Conservation (phyloP, 495 filamentous ascomycete species). For the Aspergillus kassunensis region DNA sequence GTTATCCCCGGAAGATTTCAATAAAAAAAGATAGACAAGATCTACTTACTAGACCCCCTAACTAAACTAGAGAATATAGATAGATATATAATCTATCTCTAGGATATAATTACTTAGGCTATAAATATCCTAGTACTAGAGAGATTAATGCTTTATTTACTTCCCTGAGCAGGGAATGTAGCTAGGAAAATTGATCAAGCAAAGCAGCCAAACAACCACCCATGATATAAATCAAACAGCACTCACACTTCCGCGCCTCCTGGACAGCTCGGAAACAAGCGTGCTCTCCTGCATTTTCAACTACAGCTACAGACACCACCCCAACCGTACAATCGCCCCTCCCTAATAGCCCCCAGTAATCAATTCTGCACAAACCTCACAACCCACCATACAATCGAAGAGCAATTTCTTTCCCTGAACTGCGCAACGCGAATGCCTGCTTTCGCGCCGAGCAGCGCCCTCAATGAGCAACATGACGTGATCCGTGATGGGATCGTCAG, state of each 20-base stretch:
- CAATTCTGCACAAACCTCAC: conserved; percentile 65
- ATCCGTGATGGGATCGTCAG: conserved; percentile 78
- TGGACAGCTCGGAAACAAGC: conserved; percentile 62
- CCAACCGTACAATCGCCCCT: too few species aligned
- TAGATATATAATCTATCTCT: too few species aligned
- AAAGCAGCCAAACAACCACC: too few species aligned
- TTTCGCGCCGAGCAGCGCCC: conserved; percentile 51
- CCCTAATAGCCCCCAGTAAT: conserved; percentile 58
- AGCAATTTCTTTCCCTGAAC: conserved; percentile 54
- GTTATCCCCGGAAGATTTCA: conserved; percentile 54
- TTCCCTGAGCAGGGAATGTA: too few species aligned
- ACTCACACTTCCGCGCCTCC: too few species aligned
- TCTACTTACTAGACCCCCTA: too few species aligned
- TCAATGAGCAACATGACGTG: conserved; percentile 69
- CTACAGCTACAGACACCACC: not conserved
- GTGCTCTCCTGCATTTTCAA: not conserved
- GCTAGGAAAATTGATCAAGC: too few species aligned
- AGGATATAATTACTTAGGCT: too few species aligned
- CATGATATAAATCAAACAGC: too few species aligned
- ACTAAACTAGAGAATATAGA: too few species aligned
- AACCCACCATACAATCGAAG: conserved; percentile 81
- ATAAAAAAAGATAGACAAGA: conserved; percentile 69
- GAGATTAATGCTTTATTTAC: too few species aligned
- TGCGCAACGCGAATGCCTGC: conserved; percentile 76
- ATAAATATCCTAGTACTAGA: too few species aligned